Evolutionary conservation across 1,139 yeast species (phyloP), one percentile per base, ranked within the genome.

Genomic region (Petasospora rhodanensis): DNA sequence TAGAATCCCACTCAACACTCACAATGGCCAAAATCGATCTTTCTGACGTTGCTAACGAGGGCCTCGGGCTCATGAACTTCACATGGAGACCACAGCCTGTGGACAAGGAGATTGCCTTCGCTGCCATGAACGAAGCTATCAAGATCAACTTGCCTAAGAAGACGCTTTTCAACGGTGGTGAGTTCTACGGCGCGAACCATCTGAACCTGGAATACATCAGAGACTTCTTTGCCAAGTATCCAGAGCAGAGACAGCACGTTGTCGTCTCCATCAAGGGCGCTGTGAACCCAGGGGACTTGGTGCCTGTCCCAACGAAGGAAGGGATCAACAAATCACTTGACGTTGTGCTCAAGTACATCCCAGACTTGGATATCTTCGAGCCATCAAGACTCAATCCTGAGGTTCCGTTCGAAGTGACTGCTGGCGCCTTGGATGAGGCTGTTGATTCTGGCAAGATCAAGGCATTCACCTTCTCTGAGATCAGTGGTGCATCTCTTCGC

Each of bases 381-480:
- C 65, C 73, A 28, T 83, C 91, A 4, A 73, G 96, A 52, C 66
- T 81, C 24, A 87, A 81, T 47, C 58, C 59, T 6, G 59, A 52
- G 0, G 65, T 59, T 24, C 70, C 79, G 2, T 56, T 66, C 29
- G 73, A 70, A 17, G 69, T 74, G 21, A 67, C 78, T 0, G 57
- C 79, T 29, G 61, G 63, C 14, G 67, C 67, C 37, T 62, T 79
- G 40, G 62, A 68, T 32, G 75, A 73, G 20, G 68, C 62, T 42
- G 69, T 79, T 18, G 68, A 74, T 32, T 48, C 58, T 9, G 86
- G 86, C 13, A 62, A 58, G 22, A 66, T 84, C 43, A 78, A 75
- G 35, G 86, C 82, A 10, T 69, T 81, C 37, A 78, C 84, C 0
- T 61, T 86, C 32, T 76, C 86, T 31, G 95, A 86, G 56, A 85